Percentiles rank a stretch among this genome's conserved stretches.
These are phyloP conservation scores for Nicotiana paniculata DNA, from an alignment of 257 asterid species.

Conservation along the genomic window DNA sequence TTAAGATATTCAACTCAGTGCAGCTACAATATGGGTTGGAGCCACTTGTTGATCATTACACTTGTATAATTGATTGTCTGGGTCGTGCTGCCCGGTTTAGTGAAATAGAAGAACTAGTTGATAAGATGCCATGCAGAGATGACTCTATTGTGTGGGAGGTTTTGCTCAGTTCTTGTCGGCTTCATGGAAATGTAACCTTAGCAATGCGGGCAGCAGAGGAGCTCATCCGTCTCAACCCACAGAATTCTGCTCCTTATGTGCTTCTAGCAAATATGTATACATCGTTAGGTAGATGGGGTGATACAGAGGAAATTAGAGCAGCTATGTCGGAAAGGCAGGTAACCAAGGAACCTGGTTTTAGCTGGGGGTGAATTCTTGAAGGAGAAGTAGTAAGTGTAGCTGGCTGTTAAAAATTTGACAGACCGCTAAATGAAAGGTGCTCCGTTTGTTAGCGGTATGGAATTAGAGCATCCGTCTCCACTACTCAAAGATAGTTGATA, in stretches of 20 bases:
- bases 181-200: conserved; percentile 17
- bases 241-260: conserved; percentile 18
- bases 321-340: conserved; percentile 7
- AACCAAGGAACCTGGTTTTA: conserved; percentile 3
- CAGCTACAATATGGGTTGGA: conserved; percentile 12
- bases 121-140: conserved; percentile 18
- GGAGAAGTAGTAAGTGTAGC: neutral
- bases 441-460: neutral
- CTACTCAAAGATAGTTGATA: neutral
- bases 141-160: conserved; percentile 24
- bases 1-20: conserved; percentile 16
- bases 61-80: conserved; percentile 24
- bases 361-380: conserved; percentile 2
- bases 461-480: neutral
- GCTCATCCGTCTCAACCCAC: conserved; percentile 17
- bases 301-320: conserved; percentile 8
- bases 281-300: conserved; percentile 10
- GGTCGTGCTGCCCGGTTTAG: conserved; percentile 22
- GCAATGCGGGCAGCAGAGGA: conserved; percentile 18
- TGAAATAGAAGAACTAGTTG: conserved; percentile 16
- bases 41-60: conserved; percentile 21
- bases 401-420: neutral
- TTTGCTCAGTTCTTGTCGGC: conserved; percentile 22
- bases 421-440: neutral
- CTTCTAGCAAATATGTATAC: conserved; percentile 25